A percentile compares a stretch with the other conserved stretches of the same genome.
Conservation (phyloP, 176 grass and related monocot genomes). For the Ananas comosus region DNA sequence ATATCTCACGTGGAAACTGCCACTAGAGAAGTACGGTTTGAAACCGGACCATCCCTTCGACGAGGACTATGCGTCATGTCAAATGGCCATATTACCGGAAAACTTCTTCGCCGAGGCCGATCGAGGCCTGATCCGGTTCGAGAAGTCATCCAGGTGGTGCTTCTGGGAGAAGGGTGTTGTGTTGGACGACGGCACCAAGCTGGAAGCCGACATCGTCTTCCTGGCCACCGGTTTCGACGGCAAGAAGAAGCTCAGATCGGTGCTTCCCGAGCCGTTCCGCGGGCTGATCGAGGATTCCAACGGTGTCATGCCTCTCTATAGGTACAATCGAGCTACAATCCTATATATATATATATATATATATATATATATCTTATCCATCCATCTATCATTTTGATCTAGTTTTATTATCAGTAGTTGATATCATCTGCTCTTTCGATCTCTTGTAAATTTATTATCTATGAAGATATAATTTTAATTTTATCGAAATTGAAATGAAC, state of each 20-base stretch:
- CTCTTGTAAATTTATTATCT: too few species aligned
- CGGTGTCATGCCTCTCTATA: conserved; percentile 81
- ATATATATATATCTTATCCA: too few species aligned
- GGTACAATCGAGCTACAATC: not conserved
- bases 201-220: conserved; percentile 90
- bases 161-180: conserved; percentile 71
- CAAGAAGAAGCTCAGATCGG: conserved; percentile 69
- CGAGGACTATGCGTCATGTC: conserved; percentile 95
- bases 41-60: conserved; percentile 79
- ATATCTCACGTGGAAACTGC: conserved; percentile 82
- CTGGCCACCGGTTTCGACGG: conserved; percentile 93
- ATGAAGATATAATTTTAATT: too few species aligned
- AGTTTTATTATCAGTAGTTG: too few species aligned
- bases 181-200: conserved; percentile 53
- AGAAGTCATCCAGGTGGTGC: conserved; percentile 46
- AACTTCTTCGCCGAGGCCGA: conserved; percentile 92
- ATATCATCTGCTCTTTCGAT: too few species aligned
- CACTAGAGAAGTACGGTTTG: conserved; percentile 72
- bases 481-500: too few species aligned
- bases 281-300: conserved; percentile 48
- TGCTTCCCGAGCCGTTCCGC: conserved; percentile 55
- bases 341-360: too few species aligned
- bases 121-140: conserved; percentile 45
- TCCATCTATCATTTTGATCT: too few species aligned
- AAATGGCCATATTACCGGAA: conserved; percentile 93